A percentile compares a stretch with the other conserved stretches of the same genome.
phyloP scores from a whole-genome alignment of 1,284 basidiomycete species.

The Cronartium ribicola region DNA sequence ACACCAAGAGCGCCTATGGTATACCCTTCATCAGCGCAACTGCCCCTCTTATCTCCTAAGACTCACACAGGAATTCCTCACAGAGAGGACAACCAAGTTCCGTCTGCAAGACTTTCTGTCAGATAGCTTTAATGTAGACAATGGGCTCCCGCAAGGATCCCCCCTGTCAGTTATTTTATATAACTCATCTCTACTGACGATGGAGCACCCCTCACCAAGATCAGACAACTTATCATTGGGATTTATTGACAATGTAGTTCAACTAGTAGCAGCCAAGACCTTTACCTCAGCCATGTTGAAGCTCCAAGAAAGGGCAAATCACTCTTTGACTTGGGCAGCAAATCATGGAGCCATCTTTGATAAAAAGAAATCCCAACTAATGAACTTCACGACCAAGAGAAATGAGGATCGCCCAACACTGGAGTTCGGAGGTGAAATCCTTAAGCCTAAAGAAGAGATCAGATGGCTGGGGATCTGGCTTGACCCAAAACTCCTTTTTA shows the following conservation, averaged over 20 bases:
- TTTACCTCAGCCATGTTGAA: too few relatives aligned
- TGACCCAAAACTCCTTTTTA: background rate
- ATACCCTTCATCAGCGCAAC: too few relatives aligned
- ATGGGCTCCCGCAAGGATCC: slow-evolving; percentile 8
- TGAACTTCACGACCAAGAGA: background rate
- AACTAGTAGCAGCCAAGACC: background rate
- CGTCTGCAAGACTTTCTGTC: background rate
- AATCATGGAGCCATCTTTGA: slow-evolving; percentile 26
- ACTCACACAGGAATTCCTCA: too few relatives aligned
- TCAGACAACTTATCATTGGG: background rate
- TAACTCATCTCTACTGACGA: background rate
- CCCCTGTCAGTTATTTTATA: slow-evolving; percentile 15
- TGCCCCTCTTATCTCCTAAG: too few relatives aligned
- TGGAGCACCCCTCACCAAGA: background rate
- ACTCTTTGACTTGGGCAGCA: slow-evolving; percentile 6
- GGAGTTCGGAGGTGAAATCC: background rate
- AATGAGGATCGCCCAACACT: background rate
- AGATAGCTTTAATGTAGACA: background rate
- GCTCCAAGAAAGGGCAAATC: background rate
- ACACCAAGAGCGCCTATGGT: too few relatives aligned
- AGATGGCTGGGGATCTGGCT: background rate
- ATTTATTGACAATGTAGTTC: slow-evolving; percentile 16
- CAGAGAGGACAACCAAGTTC: background rate
- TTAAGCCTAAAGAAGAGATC: background rate
- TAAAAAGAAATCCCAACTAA: background rate